Conservation (phyloP, 139 green algal species). For the Picochlorum sp. region DNA sequence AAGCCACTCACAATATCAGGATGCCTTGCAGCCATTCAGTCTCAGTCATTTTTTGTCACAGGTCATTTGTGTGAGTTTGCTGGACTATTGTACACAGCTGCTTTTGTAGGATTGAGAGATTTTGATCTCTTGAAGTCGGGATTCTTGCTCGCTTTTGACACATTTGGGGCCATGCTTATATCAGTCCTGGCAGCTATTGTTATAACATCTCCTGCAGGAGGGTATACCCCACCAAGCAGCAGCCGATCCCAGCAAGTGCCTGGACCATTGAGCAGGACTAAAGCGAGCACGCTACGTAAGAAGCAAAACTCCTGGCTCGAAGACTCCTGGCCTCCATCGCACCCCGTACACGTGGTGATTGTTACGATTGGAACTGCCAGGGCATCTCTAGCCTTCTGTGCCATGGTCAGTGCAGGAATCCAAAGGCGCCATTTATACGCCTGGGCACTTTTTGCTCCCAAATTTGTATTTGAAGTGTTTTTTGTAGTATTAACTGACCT, state of each 20-base stretch:
- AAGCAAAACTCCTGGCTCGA: too few species aligned
- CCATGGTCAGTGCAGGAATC: conserved; percentile 38
- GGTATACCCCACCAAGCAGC: too few species aligned
- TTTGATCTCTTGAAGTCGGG: conserved; percentile 48
- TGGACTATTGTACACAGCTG: conserved; percentile 73
- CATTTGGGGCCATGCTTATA: conserved; percentile 49
- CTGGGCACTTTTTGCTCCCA: conserved; percentile 83
- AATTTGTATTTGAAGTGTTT: conserved; percentile 76
- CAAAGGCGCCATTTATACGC: conserved; percentile 75
- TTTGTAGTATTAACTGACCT: conserved; percentile 30
- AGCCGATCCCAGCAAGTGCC: too few species aligned
- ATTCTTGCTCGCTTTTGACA: conserved; percentile 63
- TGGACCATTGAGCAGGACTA: too few species aligned
- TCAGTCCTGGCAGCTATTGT: background rate
- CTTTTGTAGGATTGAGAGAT: conserved; percentile 72
- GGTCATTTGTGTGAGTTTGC: conserved; percentile 87
- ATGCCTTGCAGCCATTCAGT: conserved; percentile 13
- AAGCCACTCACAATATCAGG: background rate
- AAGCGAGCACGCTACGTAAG: too few species aligned
- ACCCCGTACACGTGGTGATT: background rate
- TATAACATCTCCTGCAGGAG: background rate
- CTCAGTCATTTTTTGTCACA: conserved; percentile 64
- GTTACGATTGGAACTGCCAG: conserved; percentile 2
- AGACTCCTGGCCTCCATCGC: too few species aligned
- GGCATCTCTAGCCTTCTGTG: conserved; percentile 5